Percentiles rank a stretch among this genome's conserved stretches.
phyloP scores from a whole-genome alignment of 805 yeast genomes.

The Wickerhamiella qilinensis region DNA sequence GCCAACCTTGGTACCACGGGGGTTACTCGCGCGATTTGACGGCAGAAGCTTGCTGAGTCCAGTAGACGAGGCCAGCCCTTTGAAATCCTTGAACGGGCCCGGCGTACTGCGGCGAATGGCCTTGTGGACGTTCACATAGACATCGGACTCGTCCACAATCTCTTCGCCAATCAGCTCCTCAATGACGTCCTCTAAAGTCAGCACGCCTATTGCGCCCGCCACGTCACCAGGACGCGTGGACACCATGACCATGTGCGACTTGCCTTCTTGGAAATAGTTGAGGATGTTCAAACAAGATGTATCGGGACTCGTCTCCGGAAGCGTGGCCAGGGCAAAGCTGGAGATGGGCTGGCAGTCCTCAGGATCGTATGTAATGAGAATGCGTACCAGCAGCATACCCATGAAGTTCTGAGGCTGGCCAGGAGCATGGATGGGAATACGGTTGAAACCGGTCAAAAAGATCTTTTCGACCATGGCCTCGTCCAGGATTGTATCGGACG shows the following conservation, averaged over 20 bases:
- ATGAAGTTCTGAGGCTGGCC: slow-evolving; percentile 78
- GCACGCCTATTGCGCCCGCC: slow-evolving; percentile 75
- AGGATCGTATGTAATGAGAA: slow-evolving; percentile 87
- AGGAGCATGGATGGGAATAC: slow-evolving; percentile 88
- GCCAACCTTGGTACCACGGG: slow-evolving; percentile 41
- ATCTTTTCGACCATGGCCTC: slow-evolving; percentile 77
- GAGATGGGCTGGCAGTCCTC: slow-evolving; percentile 90
- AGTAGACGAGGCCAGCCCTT: slow-evolving; percentile 2
- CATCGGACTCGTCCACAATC: slow-evolving; percentile 91
- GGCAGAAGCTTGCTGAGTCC: slow-evolving; percentile 10
- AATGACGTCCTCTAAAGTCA: slow-evolving; percentile 93
- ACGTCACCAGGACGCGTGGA: slow-evolving; percentile 69
- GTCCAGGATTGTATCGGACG: slow-evolving; percentile 68
- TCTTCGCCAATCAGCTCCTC: slow-evolving; percentile 97
- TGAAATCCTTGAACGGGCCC: slow-evolving; percentile 20
- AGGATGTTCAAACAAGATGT: slow-evolving; percentile 88
- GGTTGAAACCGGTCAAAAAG: slow-evolving; percentile 82
- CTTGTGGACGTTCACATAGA: slow-evolving; percentile 76
- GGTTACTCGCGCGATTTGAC: slow-evolving; percentile 49
- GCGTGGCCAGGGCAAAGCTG: slow-evolving; percentile 84
- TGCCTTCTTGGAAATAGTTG: slow-evolving; percentile 95
- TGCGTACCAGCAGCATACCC: slow-evolving; percentile 88
- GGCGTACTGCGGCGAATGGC: slow-evolving; percentile 45
- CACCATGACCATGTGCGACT: slow-evolving; percentile 92
- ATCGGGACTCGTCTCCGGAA: slow-evolving; percentile 84